Conservation (phyloP, 768 basidiomycete genomes). For the Boletellus ananas region DNA sequence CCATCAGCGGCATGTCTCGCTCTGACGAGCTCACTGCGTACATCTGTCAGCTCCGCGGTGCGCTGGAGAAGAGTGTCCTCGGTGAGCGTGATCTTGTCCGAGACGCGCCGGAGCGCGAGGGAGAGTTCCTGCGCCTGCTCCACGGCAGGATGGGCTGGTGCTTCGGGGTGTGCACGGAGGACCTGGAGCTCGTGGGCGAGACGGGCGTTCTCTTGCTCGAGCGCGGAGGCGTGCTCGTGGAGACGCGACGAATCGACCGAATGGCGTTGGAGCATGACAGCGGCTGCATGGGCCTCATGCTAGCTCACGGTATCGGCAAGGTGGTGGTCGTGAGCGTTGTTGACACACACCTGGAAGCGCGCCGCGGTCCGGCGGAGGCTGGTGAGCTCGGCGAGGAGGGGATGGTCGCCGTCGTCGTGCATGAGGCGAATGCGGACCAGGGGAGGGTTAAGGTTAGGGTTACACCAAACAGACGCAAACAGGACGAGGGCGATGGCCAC, state of each 20-base stretch:
- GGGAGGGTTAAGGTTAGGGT: conserved; percentile 20
- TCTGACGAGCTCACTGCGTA: conserved; percentile 41
- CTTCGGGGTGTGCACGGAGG: conserved; percentile 53
- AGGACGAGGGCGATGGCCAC: background rate
- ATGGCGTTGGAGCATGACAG: conserved; percentile 63
- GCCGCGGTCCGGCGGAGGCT: conserved; percentile 44
- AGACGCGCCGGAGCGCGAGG: conserved; percentile 62
- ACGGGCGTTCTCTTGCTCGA: conserved; percentile 58
- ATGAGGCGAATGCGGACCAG: background rate
- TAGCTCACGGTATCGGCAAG: conserved; percentile 19
- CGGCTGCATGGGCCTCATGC: conserved; percentile 68
- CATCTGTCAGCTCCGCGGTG: conserved; percentile 44
- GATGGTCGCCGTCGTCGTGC: conserved; percentile 30
- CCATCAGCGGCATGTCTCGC: conserved; percentile 43
- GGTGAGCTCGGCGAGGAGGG: conserved; percentile 46
- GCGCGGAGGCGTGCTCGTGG: conserved; percentile 19
- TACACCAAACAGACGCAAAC: conserved; percentile 18
- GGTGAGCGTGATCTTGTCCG: conserved; percentile 61
- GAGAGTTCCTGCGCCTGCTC: conserved; percentile 53
- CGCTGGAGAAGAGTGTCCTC: conserved; percentile 52
- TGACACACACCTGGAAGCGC: conserved; percentile 44
- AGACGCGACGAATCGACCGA: conserved; percentile 45
- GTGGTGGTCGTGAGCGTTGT: background rate
- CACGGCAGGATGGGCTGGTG: conserved; percentile 35
- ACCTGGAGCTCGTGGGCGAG: conserved; percentile 52